A percentile compares a stretch with the other conserved stretches of the same genome.
Evolutionary conservation across 2,329 filamentous ascomycete species (phyloP).

Genomic region (Cladophialophora exuberans): DNA sequence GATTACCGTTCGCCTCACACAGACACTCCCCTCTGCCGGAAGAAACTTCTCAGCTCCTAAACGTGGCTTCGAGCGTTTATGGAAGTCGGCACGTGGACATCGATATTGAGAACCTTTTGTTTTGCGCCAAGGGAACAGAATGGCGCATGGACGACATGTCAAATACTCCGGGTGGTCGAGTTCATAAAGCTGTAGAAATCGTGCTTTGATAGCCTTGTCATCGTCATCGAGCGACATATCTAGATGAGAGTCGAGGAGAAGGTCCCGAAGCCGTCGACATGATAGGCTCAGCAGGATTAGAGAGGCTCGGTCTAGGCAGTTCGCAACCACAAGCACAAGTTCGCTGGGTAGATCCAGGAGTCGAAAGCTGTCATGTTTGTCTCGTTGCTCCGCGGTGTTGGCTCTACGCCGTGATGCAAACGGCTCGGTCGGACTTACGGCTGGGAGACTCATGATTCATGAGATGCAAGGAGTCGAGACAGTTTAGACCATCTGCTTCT

Average conservation of each 20-base stretch:
- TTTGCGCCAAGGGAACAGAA: slow-evolving; percentile 22
- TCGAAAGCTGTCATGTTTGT: slow-evolving; percentile 7
- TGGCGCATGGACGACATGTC: slow-evolving; percentile 21
- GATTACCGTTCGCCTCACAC: slow-evolving; percentile 13
- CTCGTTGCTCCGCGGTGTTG: slow-evolving; percentile 13
- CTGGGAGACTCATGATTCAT: slow-evolving; percentile 17
- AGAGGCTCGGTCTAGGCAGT: slow-evolving; percentile 20
- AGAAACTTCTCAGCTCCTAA: slow-evolving; percentile 12
- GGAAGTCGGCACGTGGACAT: slow-evolving; percentile 20
- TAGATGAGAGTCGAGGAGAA: slow-evolving; percentile 21
- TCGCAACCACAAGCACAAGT: slow-evolving; percentile 18
- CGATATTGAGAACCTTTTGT: slow-evolving; percentile 9
- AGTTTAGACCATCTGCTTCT: slow-evolving; percentile 16
- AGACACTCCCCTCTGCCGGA: slow-evolving; percentile 4
- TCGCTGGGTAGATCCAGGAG: slow-evolving; percentile 26
- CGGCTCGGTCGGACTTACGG: slow-evolving; percentile 17
- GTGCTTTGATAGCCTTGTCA: slow-evolving; percentile 18
- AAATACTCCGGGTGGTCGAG: slow-evolving; percentile 26
- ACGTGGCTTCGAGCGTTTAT: no score
- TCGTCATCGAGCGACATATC: slow-evolving; percentile 14
- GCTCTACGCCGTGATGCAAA: slow-evolving; percentile 4
- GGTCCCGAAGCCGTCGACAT: slow-evolving; percentile 23
- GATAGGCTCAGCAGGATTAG: slow-evolving; percentile 25
- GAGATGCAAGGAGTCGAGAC: slow-evolving; percentile 18
- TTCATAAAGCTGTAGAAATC: slow-evolving; percentile 22